Evolutionary conservation across 2,329 filamentous ascomycete genomes (phyloP), one percentile per base, ranked within the genome.

Genomic region (Colletotrichum abscissum): DNA sequence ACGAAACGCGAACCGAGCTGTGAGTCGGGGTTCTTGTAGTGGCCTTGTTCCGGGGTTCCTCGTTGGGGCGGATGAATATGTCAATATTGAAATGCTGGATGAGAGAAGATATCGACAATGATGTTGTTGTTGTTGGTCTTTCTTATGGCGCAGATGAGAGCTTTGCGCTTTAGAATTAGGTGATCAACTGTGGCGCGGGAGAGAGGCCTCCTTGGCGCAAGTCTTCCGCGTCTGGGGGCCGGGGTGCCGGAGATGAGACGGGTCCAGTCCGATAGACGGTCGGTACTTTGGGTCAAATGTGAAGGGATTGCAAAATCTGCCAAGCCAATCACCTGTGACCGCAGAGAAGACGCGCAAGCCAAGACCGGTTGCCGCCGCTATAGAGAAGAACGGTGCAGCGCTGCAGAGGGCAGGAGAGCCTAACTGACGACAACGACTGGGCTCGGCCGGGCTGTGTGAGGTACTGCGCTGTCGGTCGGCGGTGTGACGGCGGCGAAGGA

Each of bases 1-100:
- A 73, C 71, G 71, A 73, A 73, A 73, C 71, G 62, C 67, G 71
- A 73, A 73, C 71, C 71, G 71, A 73, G 71, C 71, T 71, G 56
- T 57, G 22, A 24, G 52, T 65, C 28, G 62, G 67, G 67, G 63
- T 59, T 14, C 28, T 59, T 24, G 54, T 42, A 9, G 8, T 33
- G 38, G 42, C 35, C 56, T 62, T 56, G 38, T 19, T 52, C 56
- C 49, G 63, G 26, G 28, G 19, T 59, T 19, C 19, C 35, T 42
- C 38, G 38, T 49, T 49, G 1, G 3, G 16, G 1, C 5, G 42
- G 8, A 42, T 42, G 38, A 16, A 11, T 35, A 35, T 35, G 33
- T 35, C 33, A 35, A 35, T 35, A 35, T 35, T 35, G 33, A 12
- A 35, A 11, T 35, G 33, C 33, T 11, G 33, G 11, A 35, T 35